phyloP scores from a whole-genome alignment of 352 stramenopile genomes.

The Globisporangium echinulatum region DNA sequence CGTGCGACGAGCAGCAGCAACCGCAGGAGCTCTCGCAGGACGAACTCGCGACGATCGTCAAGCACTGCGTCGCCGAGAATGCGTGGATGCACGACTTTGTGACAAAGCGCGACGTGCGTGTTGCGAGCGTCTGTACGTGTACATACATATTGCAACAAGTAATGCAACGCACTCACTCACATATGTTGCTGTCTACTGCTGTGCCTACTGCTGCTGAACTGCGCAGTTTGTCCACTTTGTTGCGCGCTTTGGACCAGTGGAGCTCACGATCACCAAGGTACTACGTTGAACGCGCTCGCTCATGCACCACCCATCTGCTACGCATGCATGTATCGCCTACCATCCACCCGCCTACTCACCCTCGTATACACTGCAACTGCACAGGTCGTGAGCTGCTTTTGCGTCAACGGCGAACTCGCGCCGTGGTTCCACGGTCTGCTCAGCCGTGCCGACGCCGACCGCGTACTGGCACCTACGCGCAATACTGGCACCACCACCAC shows the following conservation, averaged over 20 bases:
- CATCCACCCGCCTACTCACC: too few relatives aligned
- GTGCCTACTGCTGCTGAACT: too few relatives aligned
- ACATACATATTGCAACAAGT: background rate
- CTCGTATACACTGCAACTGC: background rate
- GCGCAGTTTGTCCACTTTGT: slow-evolving; percentile 54
- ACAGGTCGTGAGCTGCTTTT: slow-evolving; percentile 51
- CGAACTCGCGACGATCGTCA: slow-evolving; percentile 46
- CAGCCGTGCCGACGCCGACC: slow-evolving; percentile 39
- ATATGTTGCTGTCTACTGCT: slow-evolving; percentile 1
- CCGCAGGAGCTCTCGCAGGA: slow-evolving; percentile 41
- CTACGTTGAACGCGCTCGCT: too few relatives aligned
- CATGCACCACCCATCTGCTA: too few relatives aligned
- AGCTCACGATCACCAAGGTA: slow-evolving; percentile 42
- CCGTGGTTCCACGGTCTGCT: slow-evolving; percentile 73
- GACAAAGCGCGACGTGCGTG: slow-evolving; percentile 33
- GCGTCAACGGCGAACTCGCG: slow-evolving; percentile 46
- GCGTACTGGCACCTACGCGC: slow-evolving; percentile 16
- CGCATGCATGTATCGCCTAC: too few relatives aligned
- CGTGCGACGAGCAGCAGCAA: slow-evolving; percentile 26
- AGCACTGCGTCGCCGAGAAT: slow-evolving; percentile 41
- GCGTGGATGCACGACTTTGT: slow-evolving; percentile 38
- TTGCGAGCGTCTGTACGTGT: background rate
- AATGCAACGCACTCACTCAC: background rate
- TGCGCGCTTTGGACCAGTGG: slow-evolving; percentile 63
- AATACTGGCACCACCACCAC: background rate